Evolutionary conservation across 2,329 filamentous ascomycete genomes (phyloP), one percentile per base, ranked within the genome.

Genomic region (Hypoxylon sp.): DNA sequence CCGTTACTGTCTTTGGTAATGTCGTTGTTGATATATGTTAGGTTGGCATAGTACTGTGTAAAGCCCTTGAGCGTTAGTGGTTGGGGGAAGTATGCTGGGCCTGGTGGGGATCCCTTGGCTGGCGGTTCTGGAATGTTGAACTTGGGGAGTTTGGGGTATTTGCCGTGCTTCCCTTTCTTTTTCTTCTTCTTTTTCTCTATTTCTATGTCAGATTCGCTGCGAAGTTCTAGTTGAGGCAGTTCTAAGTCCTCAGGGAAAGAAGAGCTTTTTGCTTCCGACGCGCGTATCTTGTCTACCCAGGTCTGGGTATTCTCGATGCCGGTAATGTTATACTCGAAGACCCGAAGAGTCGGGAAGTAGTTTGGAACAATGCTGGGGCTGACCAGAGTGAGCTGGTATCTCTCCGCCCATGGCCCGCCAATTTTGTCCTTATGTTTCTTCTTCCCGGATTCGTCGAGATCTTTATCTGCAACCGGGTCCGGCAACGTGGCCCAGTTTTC

Each of bases 301-400:
- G 83, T 79, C 1, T 81, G 75, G 0, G 78, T 73, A 57, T 88
- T 75, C 70, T 93, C 91, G 2, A 97, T 78, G 0, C 93, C 93
- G 0, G 85, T 92, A 60, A 93, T 93, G 77, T 99, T 98, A 83
- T 98, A 99, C 75, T 97, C 93, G 70, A 95, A 84, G n/a, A 99
- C 86, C n/a, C 94, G 89, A 32, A 98, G 80, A 0, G 92, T 94
- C 0, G 95, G 96, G 71, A 94, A 96, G 79, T 93, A 97, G 76
- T 96, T 98, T 5, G 95, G 96, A 7, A 98, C 93, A 38, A 99
- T 84, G 76, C 94, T 98, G 0, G 95, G 93, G 50, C 91, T 88
- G 61, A 98, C 90, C 25, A 96, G 83, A 0, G 92, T 90, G 5
- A 97, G 80, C 58, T 94, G 91, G 78, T 93, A 99, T 57, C 94